phyloP scores from a whole-genome alignment of 169 alveolate genomes.

The Plasmodium falciparum region DNA sequence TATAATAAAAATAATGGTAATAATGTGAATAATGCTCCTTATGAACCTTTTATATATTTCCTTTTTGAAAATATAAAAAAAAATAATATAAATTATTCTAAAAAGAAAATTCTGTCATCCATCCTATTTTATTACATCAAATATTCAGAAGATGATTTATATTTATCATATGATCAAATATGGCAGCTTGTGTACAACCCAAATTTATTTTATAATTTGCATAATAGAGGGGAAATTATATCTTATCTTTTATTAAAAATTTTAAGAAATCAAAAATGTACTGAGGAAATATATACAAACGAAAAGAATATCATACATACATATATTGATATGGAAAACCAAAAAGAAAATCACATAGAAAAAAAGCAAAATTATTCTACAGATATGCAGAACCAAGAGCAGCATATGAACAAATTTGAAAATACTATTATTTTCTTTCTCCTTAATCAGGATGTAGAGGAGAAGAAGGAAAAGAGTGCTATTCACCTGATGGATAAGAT shows the following conservation, averaged over 20 bases:
- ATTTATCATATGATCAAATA: conserved; percentile 47
- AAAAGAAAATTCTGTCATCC: neutral
- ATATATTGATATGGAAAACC: neutral
- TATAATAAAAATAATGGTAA: no score
- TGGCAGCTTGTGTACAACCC: conserved; percentile 28
- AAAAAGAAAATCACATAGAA: neutral
- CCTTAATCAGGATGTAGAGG: neutral
- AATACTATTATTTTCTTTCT: no score
- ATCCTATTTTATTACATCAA: conserved; percentile 14
- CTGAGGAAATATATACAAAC: conserved; percentile 12
- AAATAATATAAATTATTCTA: neutral
- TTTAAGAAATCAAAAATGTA: conserved; percentile 27
- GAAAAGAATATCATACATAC: conserved; percentile 15
- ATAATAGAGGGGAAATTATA: conserved; percentile 47
- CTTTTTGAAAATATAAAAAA: neutral
- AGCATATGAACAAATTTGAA: no score
- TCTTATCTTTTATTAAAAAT: conserved; percentile 29
- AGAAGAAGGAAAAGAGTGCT: neutral
- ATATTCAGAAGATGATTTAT: conserved; percentile 15
- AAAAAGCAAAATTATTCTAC: neutral
- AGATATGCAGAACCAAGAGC: no score
- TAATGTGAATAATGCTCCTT: no score
- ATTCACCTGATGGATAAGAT: no score
- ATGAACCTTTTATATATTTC: neutral
- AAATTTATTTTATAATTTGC: conserved; percentile 36